Percentiles rank a stretch among this genome's conserved stretches.
phyloP scores from a whole-genome alignment of 768 basidiomycete genomes.

The Porphyrellus cyaneotinctus region DNA sequence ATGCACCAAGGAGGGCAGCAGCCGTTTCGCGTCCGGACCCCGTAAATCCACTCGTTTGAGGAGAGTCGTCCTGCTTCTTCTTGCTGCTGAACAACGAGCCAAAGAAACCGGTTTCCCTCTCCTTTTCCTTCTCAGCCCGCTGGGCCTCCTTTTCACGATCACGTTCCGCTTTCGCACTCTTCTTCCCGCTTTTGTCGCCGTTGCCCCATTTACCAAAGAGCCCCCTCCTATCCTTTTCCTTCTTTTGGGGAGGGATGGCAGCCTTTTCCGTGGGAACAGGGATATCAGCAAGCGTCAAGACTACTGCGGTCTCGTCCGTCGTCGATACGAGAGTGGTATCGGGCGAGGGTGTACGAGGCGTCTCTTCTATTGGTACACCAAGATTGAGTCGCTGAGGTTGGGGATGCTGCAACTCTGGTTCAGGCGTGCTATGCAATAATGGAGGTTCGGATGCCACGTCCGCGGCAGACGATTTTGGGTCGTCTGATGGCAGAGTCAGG shows the following conservation, averaged over 20 bases:
- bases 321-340: slow-evolving; percentile 30
- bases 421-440: slow-evolving; percentile 33
- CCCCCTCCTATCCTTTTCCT: slow-evolving; percentile 73
- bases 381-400: slow-evolving; percentile 52
- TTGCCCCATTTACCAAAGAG: slow-evolving; percentile 61
- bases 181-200: slow-evolving; percentile 58
- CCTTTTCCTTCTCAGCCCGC: slow-evolving; percentile 47
- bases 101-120: slow-evolving; percentile 78
- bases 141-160: slow-evolving; percentile 47
- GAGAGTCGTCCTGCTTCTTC: slow-evolving; percentile 80
- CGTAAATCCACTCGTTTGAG: slow-evolving; percentile 32
- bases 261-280: slow-evolving; percentile 18
- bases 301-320: slow-evolving; percentile 25
- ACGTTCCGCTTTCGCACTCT: slow-evolving; percentile 40
- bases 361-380: slow-evolving; percentile 29
- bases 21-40: slow-evolving; percentile 81
- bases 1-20: slow-evolving; percentile 77
- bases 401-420: slow-evolving; percentile 56
- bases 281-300: slow-evolving; percentile 24
- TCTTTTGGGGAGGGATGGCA: slow-evolving; percentile 38
- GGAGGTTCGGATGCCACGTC: slow-evolving; percentile 25
- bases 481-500: slow-evolving; percentile 23
- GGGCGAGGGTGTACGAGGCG: slow-evolving; percentile 62
- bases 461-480: not conserved
- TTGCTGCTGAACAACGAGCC: slow-evolving; percentile 85